Conservation (phyloP, 192 early-diverging fungal genomes). For the Entomortierella lignicola region DNA sequence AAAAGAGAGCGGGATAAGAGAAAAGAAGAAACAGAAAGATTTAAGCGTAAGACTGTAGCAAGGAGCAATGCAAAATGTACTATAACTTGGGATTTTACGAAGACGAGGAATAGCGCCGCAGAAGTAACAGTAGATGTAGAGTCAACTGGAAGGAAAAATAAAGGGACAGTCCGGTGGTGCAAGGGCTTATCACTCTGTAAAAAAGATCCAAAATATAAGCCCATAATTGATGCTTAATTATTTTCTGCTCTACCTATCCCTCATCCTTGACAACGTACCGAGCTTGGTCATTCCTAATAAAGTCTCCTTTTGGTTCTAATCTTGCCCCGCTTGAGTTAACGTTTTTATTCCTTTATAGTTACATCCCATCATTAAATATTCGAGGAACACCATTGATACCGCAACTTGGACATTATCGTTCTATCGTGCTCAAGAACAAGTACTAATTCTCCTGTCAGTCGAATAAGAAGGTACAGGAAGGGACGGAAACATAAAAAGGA, state of each 20-base stretch:
- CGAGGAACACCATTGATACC: background rate
- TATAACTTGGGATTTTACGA: background rate
- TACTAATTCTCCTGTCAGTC: background rate
- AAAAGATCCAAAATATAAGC: background rate
- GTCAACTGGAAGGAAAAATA: background rate
- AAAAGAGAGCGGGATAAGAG: background rate
- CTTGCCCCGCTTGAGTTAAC: background rate
- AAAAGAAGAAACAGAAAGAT: background rate
- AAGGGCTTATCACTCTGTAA: background rate
- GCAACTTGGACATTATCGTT: background rate
- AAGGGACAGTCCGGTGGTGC: background rate
- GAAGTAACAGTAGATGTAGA: background rate
- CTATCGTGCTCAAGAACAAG: background rate
- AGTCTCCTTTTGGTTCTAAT: background rate
- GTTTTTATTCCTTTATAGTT: background rate
- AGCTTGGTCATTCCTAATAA: background rate
- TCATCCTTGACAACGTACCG: background rate
- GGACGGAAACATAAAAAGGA: conserved; percentile 6
- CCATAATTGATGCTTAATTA: background rate
- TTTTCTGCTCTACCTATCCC: background rate
- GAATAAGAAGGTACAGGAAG: conserved; percentile 1
- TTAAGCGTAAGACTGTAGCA: background rate
- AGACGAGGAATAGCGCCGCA: background rate
- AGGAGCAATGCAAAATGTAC: too few relatives aligned
- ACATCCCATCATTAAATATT: background rate